Evolutionary conservation across 140 eudicot genomes (phyloP).

Genomic region (Oenanthe javanica): DNA sequence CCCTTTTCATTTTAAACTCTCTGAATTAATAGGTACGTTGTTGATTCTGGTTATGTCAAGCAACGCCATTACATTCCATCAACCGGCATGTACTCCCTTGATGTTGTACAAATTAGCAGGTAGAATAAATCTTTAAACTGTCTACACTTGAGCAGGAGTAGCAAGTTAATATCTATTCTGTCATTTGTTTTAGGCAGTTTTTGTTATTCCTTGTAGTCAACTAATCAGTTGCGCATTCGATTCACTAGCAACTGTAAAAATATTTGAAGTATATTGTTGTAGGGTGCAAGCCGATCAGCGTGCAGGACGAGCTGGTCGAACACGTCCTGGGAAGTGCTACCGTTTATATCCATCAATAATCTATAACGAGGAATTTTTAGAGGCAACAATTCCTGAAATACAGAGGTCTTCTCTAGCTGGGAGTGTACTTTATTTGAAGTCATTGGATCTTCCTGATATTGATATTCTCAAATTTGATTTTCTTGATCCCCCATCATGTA

Average conservation of each 20-base stretch:
- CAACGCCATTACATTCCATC: conserved; percentile 94
- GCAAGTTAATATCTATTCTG: not conserved
- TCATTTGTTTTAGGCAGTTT: not conserved
- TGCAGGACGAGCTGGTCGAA: conserved; percentile 98
- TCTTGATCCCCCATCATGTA: conserved; percentile 90
- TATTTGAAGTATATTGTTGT: not conserved
- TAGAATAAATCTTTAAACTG: conserved; percentile 13
- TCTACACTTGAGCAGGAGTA: not conserved
- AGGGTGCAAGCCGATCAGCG: conserved; percentile 99
- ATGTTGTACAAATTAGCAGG: conserved; percentile 92
- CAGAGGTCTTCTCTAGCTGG: conserved; percentile 96
- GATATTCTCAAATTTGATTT: conserved; percentile 91
- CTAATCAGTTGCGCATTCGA: not conserved
- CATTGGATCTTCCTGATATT: conserved; percentile 93
- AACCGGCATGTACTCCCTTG: conserved; percentile 96
- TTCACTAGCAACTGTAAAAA: not conserved
- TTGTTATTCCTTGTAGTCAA: not conserved
- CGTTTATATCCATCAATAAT: conserved; percentile 75
- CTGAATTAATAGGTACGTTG: conserved; percentile 60
- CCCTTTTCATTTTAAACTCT: conserved; percentile 7
- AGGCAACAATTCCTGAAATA: conserved; percentile 91
- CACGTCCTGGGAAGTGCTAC: conserved; percentile 94
- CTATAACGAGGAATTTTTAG: conserved; percentile 72
- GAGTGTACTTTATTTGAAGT: conserved; percentile 91
- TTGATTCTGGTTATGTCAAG: conserved; percentile 97